A percentile compares a stretch with the other conserved stretches of the same genome.
Evolutionary conservation across 1,284 basidiomycete species (phyloP).

Genomic region (Pterula multifida): DNA sequence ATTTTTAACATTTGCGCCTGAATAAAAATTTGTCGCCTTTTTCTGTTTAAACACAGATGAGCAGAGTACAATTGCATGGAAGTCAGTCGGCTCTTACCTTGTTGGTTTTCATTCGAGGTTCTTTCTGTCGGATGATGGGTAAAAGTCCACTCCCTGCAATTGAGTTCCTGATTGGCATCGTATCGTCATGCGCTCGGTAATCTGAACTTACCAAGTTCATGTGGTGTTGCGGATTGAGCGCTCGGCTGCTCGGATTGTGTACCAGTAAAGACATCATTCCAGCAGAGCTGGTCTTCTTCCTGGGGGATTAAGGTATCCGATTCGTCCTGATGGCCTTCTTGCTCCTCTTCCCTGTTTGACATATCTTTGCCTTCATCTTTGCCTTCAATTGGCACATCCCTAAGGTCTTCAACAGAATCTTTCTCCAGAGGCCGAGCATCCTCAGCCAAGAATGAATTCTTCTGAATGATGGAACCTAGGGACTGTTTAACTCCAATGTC

Average conservation of each 20-base stretch:
- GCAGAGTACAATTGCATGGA: too few relatives aligned
- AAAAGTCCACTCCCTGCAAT: not conserved
- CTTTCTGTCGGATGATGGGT: too few relatives aligned
- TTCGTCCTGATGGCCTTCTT: slow-evolving; percentile 12
- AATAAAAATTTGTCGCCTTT: slow-evolving; percentile 89
- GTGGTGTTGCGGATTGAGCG: slow-evolving; percentile 4
- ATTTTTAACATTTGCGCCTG: slow-evolving; percentile 80
- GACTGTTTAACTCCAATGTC: slow-evolving; percentile 60
- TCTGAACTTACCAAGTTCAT: slow-evolving; percentile 1
- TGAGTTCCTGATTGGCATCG: slow-evolving; percentile 10
- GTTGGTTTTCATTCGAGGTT: slow-evolving; percentile 78
- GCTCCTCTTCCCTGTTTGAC: slow-evolving; percentile 16
- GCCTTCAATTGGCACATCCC: slow-evolving; percentile 20
- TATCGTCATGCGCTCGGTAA: slow-evolving; percentile 20
- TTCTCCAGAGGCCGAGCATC: slow-evolving; percentile 49
- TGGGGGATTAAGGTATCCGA: slow-evolving; percentile 13
- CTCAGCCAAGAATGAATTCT: slow-evolving; percentile 71
- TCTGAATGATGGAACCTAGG: slow-evolving; percentile 68
- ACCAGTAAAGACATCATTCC: slow-evolving; percentile 59
- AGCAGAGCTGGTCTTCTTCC: slow-evolving; percentile 32
- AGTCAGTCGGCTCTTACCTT: too few relatives aligned
- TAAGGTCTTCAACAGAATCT: slow-evolving; percentile 16
- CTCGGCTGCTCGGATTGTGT: slow-evolving; percentile 19
- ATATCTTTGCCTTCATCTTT: slow-evolving; percentile 19
- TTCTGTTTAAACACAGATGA: too few relatives aligned